Conservation (phyloP, 1,139 yeast species). For the Candida labiduridarum region DNA sequence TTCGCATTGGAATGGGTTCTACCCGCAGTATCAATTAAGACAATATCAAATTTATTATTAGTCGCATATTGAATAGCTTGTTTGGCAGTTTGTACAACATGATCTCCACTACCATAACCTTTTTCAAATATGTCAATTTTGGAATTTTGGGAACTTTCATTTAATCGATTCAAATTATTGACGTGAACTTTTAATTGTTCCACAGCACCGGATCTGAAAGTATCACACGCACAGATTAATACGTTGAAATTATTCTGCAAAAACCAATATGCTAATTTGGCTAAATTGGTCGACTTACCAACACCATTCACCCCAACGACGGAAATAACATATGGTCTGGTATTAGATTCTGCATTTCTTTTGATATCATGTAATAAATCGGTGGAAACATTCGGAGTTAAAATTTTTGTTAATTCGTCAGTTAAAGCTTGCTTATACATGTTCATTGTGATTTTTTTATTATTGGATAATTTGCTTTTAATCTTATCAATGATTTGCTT, state of each 20-base stretch:
- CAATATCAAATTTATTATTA: slow-evolving; percentile 70
- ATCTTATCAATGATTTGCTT: slow-evolving; percentile 40
- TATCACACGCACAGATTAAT: slow-evolving; percentile 94
- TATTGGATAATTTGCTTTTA: slow-evolving; percentile 30
- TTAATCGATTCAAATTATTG: slow-evolving; percentile 65
- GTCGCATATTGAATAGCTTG: slow-evolving; percentile 78
- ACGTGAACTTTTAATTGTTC: slow-evolving; percentile 96
- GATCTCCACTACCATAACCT: slow-evolving; percentile 95
- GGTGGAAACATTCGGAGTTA: slow-evolving; percentile 91
- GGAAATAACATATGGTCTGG: slow-evolving; percentile 85
- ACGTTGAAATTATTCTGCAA: slow-evolving; percentile 86
- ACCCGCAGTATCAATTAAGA: slow-evolving; percentile 95
- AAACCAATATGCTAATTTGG: slow-evolving; percentile 94
- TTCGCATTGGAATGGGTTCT: slow-evolving; percentile 95
- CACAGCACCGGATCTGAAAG: slow-evolving; percentile 97
- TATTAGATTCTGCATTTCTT: slow-evolving; percentile 20
- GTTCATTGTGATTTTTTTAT: slow-evolving; percentile 32
- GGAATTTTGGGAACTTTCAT: slow-evolving; percentile 34
- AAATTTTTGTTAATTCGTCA: slow-evolving; percentile 74
- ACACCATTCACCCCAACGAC: slow-evolving; percentile 99
- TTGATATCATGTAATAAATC: slow-evolving; percentile 86
- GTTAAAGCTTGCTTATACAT: slow-evolving; percentile 60
- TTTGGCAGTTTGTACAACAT: slow-evolving; percentile 92
- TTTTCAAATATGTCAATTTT: slow-evolving; percentile 85
- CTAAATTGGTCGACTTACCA: slow-evolving; percentile 93